These are phyloP conservation scores for Aspergillus costaricaensis DNA, from an alignment of 2,329 filamentous ascomycete genomes.

Conservation along the genomic window DNA sequence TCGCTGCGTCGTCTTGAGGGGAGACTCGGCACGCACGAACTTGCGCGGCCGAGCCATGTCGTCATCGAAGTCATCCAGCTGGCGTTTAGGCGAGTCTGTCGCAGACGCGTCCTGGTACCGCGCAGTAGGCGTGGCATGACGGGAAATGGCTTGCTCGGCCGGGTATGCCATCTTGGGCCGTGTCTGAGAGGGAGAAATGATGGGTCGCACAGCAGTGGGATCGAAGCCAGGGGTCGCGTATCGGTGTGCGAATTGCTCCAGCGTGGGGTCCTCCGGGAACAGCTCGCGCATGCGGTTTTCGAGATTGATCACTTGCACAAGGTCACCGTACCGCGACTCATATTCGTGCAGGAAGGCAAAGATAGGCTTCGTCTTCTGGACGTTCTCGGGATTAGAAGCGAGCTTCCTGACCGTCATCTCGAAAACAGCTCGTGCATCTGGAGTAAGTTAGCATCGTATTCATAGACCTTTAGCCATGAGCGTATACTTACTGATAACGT, in stretches of 20 bases:
- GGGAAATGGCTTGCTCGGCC: conserved; percentile 27
- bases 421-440: conserved; percentile 92
- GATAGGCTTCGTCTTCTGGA: conserved; percentile 76
- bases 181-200: conserved; percentile 82
- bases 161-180: conserved; percentile 57
- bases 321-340: conserved; percentile 90
- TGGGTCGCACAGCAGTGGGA: conserved; percentile 75
- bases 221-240: conserved; percentile 76
- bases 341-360: conserved; percentile 94
- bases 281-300: conserved; percentile 91
- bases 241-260: conserved; percentile 73
- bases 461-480: background rate
- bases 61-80: conserved; percentile 72
- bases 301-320: conserved; percentile 84
- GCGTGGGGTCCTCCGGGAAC: conserved; percentile 82
- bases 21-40: conserved; percentile 83
- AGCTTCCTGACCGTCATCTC: conserved; percentile 88
- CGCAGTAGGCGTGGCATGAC: conserved; percentile 39
- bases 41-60: conserved; percentile 77
- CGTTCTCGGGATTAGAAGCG: conserved; percentile 71
- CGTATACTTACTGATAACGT: conserved; percentile 77
- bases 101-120: conserved; percentile 38
- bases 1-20: conserved; percentile 85
- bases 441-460: conserved; percentile 17
- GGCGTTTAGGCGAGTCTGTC: conserved; percentile 55